Percentiles rank a stretch among this genome's conserved stretches.
Evolutionary conservation across 1,284 basidiomycete species (phyloP).

Genomic region (Kalmanozyma brasiliensis): DNA sequence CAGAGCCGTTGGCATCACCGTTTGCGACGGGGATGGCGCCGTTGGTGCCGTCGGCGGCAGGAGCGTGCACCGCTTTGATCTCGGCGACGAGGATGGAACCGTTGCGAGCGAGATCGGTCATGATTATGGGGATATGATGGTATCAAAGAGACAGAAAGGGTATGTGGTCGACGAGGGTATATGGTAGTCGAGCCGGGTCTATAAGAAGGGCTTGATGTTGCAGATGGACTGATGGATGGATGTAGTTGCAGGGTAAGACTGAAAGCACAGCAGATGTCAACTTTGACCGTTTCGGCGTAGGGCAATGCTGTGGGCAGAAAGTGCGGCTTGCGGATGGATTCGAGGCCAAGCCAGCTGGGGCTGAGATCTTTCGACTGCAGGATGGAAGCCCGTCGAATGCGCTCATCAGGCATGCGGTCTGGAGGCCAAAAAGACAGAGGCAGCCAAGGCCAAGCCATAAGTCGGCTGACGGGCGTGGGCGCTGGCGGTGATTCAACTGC

Average conservation of each 20-base stretch:
- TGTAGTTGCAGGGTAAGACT: conserved; percentile 4
- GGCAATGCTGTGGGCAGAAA: too few species aligned
- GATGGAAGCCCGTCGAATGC: conserved; percentile 30
- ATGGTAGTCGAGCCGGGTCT: neutral
- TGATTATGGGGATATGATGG: conserved; percentile 13
- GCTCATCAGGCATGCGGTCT: conserved; percentile 27
- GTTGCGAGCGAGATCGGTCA: conserved; percentile 47
- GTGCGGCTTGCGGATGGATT: conserved; percentile 1
- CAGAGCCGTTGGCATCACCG: conserved; percentile 12
- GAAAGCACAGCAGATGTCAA: neutral
- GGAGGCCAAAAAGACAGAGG: neutral
- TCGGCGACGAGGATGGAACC: conserved; percentile 51
- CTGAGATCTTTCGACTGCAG: too few species aligned
- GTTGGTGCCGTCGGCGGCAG: conserved; percentile 11
- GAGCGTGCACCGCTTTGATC: conserved; percentile 44
- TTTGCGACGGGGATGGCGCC: conserved; percentile 11
- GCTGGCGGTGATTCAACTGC: neutral
- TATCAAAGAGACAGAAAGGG: conserved; percentile 6
- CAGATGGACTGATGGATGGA: conserved; percentile 6
- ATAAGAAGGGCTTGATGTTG: neutral
- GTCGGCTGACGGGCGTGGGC: neutral
- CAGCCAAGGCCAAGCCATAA: neutral
- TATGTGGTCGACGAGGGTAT: conserved; percentile 8
- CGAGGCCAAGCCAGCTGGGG: too few species aligned
- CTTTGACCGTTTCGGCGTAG: too few species aligned